Evolutionary conservation across 2,329 filamentous ascomycete species (phyloP).

Genomic region (Botrytis fragariae): DNA sequence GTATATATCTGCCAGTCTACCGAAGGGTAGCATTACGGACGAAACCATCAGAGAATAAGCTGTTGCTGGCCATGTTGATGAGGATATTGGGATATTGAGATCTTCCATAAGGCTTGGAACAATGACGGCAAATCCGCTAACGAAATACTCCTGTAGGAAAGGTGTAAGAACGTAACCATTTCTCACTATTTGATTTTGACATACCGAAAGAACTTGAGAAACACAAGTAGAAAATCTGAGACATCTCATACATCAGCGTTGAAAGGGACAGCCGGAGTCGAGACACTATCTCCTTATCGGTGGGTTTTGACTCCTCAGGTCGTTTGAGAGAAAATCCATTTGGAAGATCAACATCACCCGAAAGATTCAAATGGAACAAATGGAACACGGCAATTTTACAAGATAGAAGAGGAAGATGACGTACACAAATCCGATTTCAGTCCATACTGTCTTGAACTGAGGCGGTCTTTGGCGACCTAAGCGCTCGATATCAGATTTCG

Average conservation of each 20-base stretch:
- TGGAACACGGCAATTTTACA: neutral
- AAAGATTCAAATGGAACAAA: neutral
- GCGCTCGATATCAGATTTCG: constrained; percentile 19
- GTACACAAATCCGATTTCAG: constrained; percentile 21
- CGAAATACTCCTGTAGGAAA: constrained; percentile 52
- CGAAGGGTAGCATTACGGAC: constrained; percentile 57
- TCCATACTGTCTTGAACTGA: constrained; percentile 19
- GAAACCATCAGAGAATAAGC: constrained; percentile 55
- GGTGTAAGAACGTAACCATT: neutral
- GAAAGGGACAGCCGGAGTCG: neutral
- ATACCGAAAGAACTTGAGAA: constrained; percentile 18
- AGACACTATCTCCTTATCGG: neutral
- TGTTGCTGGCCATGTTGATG: constrained; percentile 59
- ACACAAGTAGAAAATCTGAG: constrained; percentile 18
- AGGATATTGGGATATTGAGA: constrained; percentile 59
- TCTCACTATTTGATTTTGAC: neutral
- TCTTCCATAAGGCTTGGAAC: constrained; percentile 60
- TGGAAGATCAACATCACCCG: neutral
- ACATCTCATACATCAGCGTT: neutral
- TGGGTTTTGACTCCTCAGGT: neutral
- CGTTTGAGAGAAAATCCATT: neutral
- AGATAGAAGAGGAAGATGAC: neutral
- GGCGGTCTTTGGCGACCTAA: constrained; percentile 20
- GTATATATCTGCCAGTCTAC: constrained; percentile 58
- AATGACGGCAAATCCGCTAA: constrained; percentile 71